A percentile compares a stretch with the other conserved stretches of the same genome.
Evolutionary conservation across 371 early-diverging fungal genomes (phyloP).

Genomic region (Lichtheimia ramosa): DNA sequence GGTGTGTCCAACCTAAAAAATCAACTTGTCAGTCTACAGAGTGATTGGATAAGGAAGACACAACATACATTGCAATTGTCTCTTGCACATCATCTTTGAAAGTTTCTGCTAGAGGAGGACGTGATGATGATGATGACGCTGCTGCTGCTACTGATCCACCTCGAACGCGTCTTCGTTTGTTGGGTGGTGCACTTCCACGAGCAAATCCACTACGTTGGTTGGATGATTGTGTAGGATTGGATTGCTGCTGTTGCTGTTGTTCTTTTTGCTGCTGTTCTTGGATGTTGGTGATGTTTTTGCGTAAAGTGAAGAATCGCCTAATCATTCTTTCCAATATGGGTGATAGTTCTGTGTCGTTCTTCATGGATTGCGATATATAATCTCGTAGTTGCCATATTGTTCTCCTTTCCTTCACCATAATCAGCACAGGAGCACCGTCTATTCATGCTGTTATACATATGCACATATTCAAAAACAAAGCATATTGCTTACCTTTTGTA

Average conservation of each 20-base stretch:
- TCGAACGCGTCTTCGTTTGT: slow-evolving; percentile 79
- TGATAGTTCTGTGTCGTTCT: slow-evolving; percentile 11
- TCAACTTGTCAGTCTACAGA: not conserved
- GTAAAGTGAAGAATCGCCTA: slow-evolving; percentile 68
- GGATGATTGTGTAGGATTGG: not conserved
- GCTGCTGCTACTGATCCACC: slow-evolving; percentile 62
- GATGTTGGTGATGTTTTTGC: slow-evolving; percentile 48
- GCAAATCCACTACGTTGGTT: not conserved
- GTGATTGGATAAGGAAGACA: not conserved
- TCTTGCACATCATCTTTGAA: slow-evolving; percentile 29
- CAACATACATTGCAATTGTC: slow-evolving; percentile 13
- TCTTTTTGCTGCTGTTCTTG: slow-evolving; percentile 17
- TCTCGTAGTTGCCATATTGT: slow-evolving; percentile 68
- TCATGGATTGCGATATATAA: slow-evolving; percentile 35
- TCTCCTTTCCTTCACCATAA: slow-evolving; percentile 73
- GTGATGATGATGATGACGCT: slow-evolving; percentile 22
- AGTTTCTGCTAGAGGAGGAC: slow-evolving; percentile 22
- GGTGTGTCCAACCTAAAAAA: slow-evolving; percentile 12
- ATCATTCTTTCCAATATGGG: slow-evolving; percentile 54
- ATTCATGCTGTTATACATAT: not conserved
- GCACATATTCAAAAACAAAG: not conserved
- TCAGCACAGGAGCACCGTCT: slow-evolving; percentile 49
- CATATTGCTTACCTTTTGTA: slow-evolving; percentile 22
- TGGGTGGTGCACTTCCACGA: slow-evolving; percentile 51
- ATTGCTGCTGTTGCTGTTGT: slow-evolving; percentile 4